Evolutionary conservation across 2,329 filamentous ascomycete genomes (phyloP).

Genomic region (Pseudogymnoascus sp.): DNA sequence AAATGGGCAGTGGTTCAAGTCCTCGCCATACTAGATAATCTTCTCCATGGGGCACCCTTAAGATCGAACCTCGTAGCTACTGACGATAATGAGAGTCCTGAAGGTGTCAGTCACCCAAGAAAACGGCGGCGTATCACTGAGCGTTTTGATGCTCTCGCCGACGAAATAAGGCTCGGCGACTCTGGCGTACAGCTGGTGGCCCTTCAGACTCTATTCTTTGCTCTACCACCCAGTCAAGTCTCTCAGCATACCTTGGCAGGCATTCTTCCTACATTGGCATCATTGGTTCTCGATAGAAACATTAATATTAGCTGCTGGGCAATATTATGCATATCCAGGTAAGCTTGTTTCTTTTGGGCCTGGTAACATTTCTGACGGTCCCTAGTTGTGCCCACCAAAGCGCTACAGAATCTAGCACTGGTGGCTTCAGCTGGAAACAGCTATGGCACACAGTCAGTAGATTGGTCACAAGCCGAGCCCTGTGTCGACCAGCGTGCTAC

Average conservation of each 20-base stretch:
- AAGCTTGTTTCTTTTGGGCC: slow-evolving; percentile 25
- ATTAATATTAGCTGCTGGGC: slow-evolving; percentile 67
- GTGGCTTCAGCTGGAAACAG: slow-evolving; percentile 57
- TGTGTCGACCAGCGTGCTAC: slow-evolving; percentile 70
- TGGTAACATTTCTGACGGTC: neutral
- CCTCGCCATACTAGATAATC: slow-evolving; percentile 37
- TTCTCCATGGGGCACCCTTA: neutral
- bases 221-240: slow-evolving; percentile 31
- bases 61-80: slow-evolving; percentile 8
- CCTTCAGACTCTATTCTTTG: slow-evolving; percentile 48
- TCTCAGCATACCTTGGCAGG: slow-evolving; percentile 33
- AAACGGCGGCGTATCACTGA: slow-evolving; percentile 26
- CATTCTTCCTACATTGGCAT: slow-evolving; percentile 51
- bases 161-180: slow-evolving; percentile 22
- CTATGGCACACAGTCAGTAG: slow-evolving; percentile 69
- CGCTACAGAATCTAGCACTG: slow-evolving; percentile 27
- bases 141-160: slow-evolving; percentile 22
- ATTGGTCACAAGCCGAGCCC: slow-evolving; percentile 60
- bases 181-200: slow-evolving; percentile 24
- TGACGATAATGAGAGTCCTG: slow-evolving; percentile 9
- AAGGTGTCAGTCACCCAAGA: slow-evolving; percentile 19
- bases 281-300: slow-evolving; percentile 63
- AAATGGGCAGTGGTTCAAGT: slow-evolving; percentile 54
- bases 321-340: slow-evolving; percentile 76
- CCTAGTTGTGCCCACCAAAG: slow-evolving; percentile 41